These are phyloP conservation scores for Neurospora sp. DNA, from an alignment of 495 filamentous ascomycete species.

Conservation along the genomic window DNA sequence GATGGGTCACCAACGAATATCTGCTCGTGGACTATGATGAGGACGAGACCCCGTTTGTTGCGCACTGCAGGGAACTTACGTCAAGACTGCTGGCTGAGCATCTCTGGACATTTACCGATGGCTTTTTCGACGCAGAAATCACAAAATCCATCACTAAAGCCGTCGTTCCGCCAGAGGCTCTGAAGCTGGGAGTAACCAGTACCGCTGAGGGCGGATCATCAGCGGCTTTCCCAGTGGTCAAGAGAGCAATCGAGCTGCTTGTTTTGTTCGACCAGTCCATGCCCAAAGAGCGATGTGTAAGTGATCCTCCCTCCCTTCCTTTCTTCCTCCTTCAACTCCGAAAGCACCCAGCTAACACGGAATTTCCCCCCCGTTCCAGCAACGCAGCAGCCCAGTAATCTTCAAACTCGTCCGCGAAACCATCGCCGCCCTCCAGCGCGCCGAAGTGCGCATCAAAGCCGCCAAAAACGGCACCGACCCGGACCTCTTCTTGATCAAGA, in stretches of 20 bases:
- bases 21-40: conserved; percentile 63
- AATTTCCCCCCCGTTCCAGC: conserved; percentile 29
- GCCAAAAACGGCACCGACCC: conserved; percentile 42
- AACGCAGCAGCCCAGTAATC: conserved; percentile 41
- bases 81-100: conserved; percentile 44
- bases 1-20: conserved; percentile 75
- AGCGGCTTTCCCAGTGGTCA: conserved; percentile 49
- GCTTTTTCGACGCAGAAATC: conserved; percentile 40
- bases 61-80: conserved; percentile 55
- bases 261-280: conserved; percentile 65
- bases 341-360: conserved; percentile 25
- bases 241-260: conserved; percentile 72
- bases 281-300: conserved; percentile 61
- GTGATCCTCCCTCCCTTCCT: conserved; percentile 17
- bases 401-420: conserved; percentile 37
- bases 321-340: neutral
- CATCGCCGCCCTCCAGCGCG: conserved; percentile 39
- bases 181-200: conserved; percentile 27
- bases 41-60: conserved; percentile 60
- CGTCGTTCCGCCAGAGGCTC: conserved; percentile 27
- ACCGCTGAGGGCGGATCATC: conserved; percentile 42
- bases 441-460: conserved; percentile 38
- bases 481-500: conserved; percentile 82
- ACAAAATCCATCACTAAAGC: conserved; percentile 40
- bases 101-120: conserved; percentile 43